Percentiles rank a stretch among this genome's conserved stretches.
These are phyloP conservation scores for Heritiera littoralis DNA, from an alignment of 345 rosid species.

Conservation along the genomic window DNA sequence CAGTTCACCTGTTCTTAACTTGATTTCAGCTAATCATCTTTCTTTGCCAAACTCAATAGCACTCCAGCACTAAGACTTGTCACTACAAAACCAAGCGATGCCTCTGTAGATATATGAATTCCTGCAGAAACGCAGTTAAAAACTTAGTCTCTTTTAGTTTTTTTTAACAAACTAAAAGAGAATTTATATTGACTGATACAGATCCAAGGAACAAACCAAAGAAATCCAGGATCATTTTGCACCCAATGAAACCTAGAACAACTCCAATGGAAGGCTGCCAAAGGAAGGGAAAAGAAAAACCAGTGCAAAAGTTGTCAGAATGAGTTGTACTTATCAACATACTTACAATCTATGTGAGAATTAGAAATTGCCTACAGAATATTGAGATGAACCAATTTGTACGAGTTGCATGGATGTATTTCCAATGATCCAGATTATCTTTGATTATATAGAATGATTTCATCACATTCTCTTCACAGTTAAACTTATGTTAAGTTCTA, in stretches of 20 bases:
- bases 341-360: neutral
- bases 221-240: conserved; percentile 87
- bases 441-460: neutral
- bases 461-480: neutral
- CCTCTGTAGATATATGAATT: conserved; percentile 80
- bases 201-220: conserved; percentile 55
- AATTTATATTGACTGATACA: neutral
- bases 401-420: conserved; percentile 2
- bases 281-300: conserved; percentile 17
- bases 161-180: neutral
- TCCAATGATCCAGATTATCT: neutral
- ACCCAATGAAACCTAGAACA: conserved; percentile 90
- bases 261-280: conserved; percentile 81
- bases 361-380: neutral
- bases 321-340: neutral
- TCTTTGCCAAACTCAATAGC: conserved; percentile 71
- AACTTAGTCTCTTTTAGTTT: neutral
- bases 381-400: neutral
- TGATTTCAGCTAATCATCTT: conserved; percentile 39
- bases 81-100: conserved; percentile 87
- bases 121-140: conserved; percentile 43
- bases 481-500: neutral
- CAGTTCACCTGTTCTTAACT: conserved; percentile 9
- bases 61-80: conserved; percentile 78
- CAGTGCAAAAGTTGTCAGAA: neutral